A percentile compares a stretch with the other conserved stretches of the same genome.
These are phyloP conservation scores for Corylus americana DNA, from an alignment of 306 rosid species.

Conservation along the genomic window DNA sequence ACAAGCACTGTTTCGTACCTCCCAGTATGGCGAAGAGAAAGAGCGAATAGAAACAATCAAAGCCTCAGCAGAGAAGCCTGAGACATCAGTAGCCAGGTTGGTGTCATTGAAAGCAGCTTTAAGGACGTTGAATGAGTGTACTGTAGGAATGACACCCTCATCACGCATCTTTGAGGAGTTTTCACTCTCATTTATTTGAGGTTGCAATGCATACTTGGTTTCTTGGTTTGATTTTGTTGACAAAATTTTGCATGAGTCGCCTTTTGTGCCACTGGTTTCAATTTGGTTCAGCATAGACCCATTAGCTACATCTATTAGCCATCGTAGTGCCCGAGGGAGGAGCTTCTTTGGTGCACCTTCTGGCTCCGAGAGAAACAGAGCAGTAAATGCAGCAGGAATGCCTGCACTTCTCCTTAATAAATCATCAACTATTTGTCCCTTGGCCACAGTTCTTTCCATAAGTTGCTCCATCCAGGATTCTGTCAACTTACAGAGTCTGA, in stretches of 20 bases:
- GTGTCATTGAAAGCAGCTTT: constrained; percentile 94
- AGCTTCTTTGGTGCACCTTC: constrained; percentile 98
- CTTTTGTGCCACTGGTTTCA: constrained; percentile 47
- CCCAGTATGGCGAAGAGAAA: constrained; percentile 96
- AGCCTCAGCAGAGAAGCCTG: constrained; percentile 97
- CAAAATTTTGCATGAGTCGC: constrained; percentile 28
- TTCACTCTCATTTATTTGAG: constrained; percentile 44
- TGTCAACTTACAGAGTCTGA: constrained; percentile 84
- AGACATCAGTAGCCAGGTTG: constrained; percentile 86
- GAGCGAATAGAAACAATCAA: constrained; percentile 71
- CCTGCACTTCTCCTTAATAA: constrained; percentile 98
- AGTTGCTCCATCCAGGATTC: constrained; percentile 98
- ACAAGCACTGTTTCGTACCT: constrained; percentile 94
- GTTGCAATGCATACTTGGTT: constrained; percentile 26
- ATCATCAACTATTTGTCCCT: constrained; percentile 88
- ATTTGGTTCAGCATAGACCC: constrained; percentile 51
- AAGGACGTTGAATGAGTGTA: constrained; percentile 87
- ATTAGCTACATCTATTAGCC: constrained; percentile 87
- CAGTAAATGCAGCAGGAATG: constrained; percentile 94
- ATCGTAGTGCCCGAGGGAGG: constrained; percentile 80
- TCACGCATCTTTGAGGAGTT: constrained; percentile 75
- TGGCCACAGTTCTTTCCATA: constrained; percentile 86
- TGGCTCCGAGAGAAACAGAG: constrained; percentile 97
- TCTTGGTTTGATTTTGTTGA: constrained; percentile 35
- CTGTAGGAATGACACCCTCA: constrained; percentile 97